Conservation (phyloP, 2,329 filamentous ascomycete genomes). For the Penicillium decumbens region DNA sequence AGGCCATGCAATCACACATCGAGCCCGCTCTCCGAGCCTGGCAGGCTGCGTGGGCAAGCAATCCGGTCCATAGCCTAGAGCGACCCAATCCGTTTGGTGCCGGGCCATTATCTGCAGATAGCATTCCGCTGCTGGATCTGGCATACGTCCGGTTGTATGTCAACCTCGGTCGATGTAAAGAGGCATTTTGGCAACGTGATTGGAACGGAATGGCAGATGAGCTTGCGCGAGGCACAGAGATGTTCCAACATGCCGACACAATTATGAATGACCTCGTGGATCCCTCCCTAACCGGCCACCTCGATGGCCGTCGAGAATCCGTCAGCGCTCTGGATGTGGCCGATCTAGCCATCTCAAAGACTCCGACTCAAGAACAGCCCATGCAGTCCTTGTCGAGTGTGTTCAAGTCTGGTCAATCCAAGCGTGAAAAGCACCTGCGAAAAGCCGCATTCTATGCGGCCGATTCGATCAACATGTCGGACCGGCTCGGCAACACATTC, state of each 20-base stretch:
- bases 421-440: conserved; percentile 79
- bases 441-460: conserved; percentile 95
- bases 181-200: conserved; percentile 89
- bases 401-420: conserved; percentile 47
- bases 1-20: conserved; percentile 93
- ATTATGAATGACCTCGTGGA: conserved; percentile 28
- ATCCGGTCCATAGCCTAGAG: conserved; percentile 77
- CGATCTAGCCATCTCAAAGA: conserved; percentile 37
- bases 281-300: conserved; percentile 23
- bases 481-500: conserved; percentile 79
- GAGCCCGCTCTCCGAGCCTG: conserved; percentile 90
- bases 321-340: conserved; percentile 35
- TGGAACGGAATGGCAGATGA: conserved; percentile 90
- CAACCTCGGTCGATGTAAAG: conserved; percentile 85
- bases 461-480: conserved; percentile 82
- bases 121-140: conserved; percentile 83
- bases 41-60: conserved; percentile 87
- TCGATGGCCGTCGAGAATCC: conserved; percentile 31
- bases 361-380: conserved; percentile 32
- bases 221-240: conserved; percentile 70
- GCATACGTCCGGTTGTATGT: conserved; percentile 91
- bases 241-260: conserved; percentile 64
- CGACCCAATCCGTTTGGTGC: conserved; percentile 77
- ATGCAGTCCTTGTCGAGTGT: conserved; percentile 29
- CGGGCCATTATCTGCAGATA: conserved; percentile 80